phyloP scores from a whole-genome alignment of 1,284 basidiomycete genomes.

The Inonotus obliquus region DNA sequence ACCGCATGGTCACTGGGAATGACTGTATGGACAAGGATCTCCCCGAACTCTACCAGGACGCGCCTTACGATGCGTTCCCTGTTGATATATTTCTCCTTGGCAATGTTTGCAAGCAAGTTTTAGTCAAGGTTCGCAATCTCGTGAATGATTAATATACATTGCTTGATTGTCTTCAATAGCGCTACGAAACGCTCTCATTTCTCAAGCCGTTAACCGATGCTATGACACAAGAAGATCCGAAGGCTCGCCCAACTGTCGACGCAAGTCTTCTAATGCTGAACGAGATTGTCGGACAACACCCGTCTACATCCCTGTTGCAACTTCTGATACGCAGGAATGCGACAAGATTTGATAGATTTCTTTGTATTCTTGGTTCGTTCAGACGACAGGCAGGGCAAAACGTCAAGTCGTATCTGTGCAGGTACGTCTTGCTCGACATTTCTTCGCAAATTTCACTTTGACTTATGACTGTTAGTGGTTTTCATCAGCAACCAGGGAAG shows the following conservation, averaged over 20 bases:
- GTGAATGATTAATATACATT: no score
- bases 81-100: constrained; percentile 13
- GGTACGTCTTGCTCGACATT: not conserved
- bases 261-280: not conserved
- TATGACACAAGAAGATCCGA: constrained; percentile 2
- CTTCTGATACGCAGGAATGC: not conserved
- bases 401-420: not conserved
- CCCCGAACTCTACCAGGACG: not conserved
- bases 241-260: not conserved
- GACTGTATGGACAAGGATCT: constrained; percentile 2
- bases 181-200: not conserved
- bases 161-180: no score
- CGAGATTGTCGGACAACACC: not conserved
- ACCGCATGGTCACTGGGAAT: not conserved
- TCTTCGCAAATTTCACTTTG: no score
- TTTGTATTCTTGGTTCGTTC: not conserved
- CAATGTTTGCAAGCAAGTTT: constrained; percentile 1
- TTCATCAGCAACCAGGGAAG: no score
- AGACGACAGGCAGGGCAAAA: not conserved
- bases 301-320: not conserved
- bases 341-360: not conserved
- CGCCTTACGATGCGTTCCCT: constrained; percentile 7
- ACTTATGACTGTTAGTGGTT: no score
- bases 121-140: not conserved
- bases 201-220: constrained; percentile 4